Base-by-base conservation (phyloP, 441 rosid species). In the Theobroma grandiflorum region DNA sequence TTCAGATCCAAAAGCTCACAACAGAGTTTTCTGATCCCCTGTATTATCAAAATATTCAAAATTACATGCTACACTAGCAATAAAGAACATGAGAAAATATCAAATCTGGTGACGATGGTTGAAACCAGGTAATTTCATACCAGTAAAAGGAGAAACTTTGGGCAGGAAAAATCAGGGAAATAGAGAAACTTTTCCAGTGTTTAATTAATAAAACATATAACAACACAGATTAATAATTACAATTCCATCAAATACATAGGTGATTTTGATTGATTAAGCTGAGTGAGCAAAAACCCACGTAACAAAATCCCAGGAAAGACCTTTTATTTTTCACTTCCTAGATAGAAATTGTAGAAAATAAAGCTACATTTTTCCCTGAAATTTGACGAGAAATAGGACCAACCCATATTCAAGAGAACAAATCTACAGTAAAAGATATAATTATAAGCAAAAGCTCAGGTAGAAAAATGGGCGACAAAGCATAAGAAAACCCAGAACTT, bases 1-100 rank as follows among this genome's bases (percentile, higher is more conserved):
- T 95, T 97, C 85, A 97, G 85, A 89, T 94, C 98, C 93, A 97
- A 82, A 78, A 97, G 95, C 88, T 97, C 99, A 81, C 97, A 95
- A 80, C 99, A 97, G 26, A 97, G 91, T 69, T 89, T 89, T 86
- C 98, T 88, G 84, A 96, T 92, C 68, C 97, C 98, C 99, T 95
- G 89, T 86, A 88, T 73, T 43, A 58, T 38, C 53, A 55, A 76
- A 67, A 18, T 40, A 63, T 50, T 71, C 37, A 40, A 53, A 45
- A 26, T 55, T 53, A 71, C 16, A 72, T 52, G 40, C 40, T 49
- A 47, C 20, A 6, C 40, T 70, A 20, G 47, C 74, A 26, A 33
- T 7, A 72, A 50, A 35, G 7, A 52, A 71, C 15, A 50, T 71
- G 26, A 14, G 38, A 49, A 61, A 31, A 33, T 18, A n/a, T 26